These are phyloP conservation scores for Pugionium dolabratum DNA, from an alignment of 345 rosid species.

Conservation along the genomic window DNA sequence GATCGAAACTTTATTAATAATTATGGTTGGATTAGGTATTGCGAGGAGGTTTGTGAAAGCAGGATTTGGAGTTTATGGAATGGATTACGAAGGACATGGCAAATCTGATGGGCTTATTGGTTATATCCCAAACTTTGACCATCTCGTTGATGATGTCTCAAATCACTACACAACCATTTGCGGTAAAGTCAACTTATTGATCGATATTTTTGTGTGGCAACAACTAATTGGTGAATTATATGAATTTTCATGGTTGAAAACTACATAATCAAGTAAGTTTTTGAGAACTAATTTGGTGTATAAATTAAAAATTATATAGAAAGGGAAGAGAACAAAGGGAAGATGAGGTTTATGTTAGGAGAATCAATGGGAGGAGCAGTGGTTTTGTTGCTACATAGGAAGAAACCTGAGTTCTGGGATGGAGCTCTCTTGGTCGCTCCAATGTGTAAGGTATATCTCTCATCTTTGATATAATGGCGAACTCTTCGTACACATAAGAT, in stretches of 20 bases:
- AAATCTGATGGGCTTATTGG: slow-evolving; percentile 63
- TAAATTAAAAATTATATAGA: slow-evolving; percentile 36
- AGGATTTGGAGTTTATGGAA: slow-evolving; percentile 72
- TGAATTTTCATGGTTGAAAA: not conserved
- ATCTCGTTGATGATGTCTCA: slow-evolving; percentile 62
- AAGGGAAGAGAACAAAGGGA: slow-evolving; percentile 55
- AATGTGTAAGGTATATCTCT: slow-evolving; percentile 72
- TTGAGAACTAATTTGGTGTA: not conserved
- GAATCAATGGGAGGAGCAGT: slow-evolving; percentile 97
- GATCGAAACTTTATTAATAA: not conserved
- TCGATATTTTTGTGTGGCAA: not conserved
- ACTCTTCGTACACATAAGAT: too few relatives aligned
- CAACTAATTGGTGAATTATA: not conserved
- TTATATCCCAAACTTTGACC: slow-evolving; percentile 53
- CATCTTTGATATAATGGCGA: not conserved
- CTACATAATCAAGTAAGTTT: not conserved
- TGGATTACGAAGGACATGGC: slow-evolving; percentile 95
- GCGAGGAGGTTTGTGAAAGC: slow-evolving; percentile 65
- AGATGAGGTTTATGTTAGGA: slow-evolving; percentile 71
- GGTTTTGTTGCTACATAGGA: slow-evolving; percentile 53
- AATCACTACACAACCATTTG: slow-evolving; percentile 52
- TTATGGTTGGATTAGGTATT: slow-evolving; percentile 49
- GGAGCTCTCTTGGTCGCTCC: slow-evolving; percentile 89
- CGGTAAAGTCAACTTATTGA: slow-evolving; percentile 38
- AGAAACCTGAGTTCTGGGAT: slow-evolving; percentile 69